Conservation (phyloP, 1,284 basidiomycete species). For the Ceratobasidium sp. region DNA sequence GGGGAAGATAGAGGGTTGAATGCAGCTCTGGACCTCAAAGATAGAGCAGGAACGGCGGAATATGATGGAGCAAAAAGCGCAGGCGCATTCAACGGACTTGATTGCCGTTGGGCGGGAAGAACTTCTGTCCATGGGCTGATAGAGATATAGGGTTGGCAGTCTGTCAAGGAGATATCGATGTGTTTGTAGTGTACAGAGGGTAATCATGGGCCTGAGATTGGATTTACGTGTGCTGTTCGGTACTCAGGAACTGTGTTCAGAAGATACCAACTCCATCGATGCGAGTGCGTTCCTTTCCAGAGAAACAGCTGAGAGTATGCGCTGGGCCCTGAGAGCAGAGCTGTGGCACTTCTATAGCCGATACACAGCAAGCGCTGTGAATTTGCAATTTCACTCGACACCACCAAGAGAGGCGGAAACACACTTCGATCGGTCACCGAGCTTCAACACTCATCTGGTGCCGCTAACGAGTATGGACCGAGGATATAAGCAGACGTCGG, state of each 20-base stretch:
- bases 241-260: background rate
- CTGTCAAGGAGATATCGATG: constrained; percentile 16
- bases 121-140: background rate
- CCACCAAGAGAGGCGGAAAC: constrained; percentile 20
- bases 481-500: background rate
- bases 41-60: background rate
- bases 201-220: background rate
- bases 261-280: background rate
- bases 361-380: constrained; percentile 27
- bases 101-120: background rate
- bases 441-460: background rate
- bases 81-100: background rate
- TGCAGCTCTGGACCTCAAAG: constrained; percentile 11
- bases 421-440: constrained; percentile 35
- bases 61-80: constrained; percentile 10
- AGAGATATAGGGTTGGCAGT: background rate
- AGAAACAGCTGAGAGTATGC: constrained; percentile 4
- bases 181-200: background rate
- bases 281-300: background rate
- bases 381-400: constrained; percentile 35
- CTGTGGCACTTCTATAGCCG: too few species aligned
- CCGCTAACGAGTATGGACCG: background rate
- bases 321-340: too few species aligned
- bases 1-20: background rate
- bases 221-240: background rate